Base-by-base conservation (phyloP, 331 rosid genomes). In the Rosa hybrid region DNA sequence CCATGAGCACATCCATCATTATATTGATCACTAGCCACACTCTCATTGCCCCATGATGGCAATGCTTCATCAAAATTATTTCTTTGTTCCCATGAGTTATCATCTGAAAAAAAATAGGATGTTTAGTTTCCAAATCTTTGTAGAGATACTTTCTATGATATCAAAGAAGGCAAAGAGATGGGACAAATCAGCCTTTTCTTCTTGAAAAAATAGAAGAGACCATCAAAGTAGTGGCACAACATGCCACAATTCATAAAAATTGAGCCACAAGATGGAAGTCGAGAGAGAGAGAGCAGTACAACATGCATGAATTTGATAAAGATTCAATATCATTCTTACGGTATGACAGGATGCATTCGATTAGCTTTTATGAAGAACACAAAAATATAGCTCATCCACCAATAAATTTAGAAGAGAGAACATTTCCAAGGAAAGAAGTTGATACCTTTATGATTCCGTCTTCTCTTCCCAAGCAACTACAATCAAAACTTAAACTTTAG, bases 391-490 rank as follows among this genome's bases (percentile, higher is more conserved):
- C 13, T 30, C 17, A 38, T 68, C 7, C 13, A 53, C 60, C 60
- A 6, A 53, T 53, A 18, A 38, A 59, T 59, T 8, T 8, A 38
- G 44, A 44, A 9, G 16, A 44, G 54, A 23, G 38, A 21, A 68
- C 39, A 53, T 16, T 51, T 42, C 11, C 38, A 10, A 10, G 50
- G 30, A 11, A 62, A 71, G 48, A 48, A 51, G 78, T 23, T 30
- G 5, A 11, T 46, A 82, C 85, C 79, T 64, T 30, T 63, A 65
- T 5, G 13, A 14, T 45, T 56, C 17, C 5, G 13, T 59, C 41
- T 72, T 72, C 71, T 44, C 85, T 64, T 82, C 53, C 71, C 64
- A 54, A 82, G 42, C 69, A 72, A 72, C 82, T 82, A n/a, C 82
- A 72, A 48, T 65, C 7, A 53, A 54, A 72, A 72, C 38, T 44